Evolutionary conservation across 2,329 filamentous ascomycete species (phyloP), one percentile per base, ranked within the genome.

Genomic region (Aspergillus ochraceus): DNA sequence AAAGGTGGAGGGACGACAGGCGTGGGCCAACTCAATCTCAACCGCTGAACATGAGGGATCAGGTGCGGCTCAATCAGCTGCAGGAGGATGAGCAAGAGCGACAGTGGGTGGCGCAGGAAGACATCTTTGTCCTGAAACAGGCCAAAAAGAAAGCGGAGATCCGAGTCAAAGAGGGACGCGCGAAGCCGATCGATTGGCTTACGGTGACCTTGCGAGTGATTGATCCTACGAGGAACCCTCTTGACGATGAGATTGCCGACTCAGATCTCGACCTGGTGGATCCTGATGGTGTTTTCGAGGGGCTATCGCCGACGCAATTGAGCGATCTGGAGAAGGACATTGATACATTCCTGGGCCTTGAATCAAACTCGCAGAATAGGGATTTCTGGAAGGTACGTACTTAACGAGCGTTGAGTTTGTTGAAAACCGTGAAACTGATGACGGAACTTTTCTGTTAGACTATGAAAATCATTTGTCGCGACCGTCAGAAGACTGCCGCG

Each of bases 91-190:
- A 93, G 71, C 89, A 92, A 71, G 90, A 88, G 65, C 83, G 88
- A 26, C 85, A 89, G 71, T 99, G 95, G 83, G 91, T 98, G 20
- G 91, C 94, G 55, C 91, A 96, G 69, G 95, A 99, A 76, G 95
- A 99, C 79, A 88, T 90, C 65, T 99, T 99, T 71, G 95, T 98
- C 58, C 81, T 99, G 71, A 93, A 92, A 77, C 95, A 99, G 78
- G 90, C 94, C 51, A 99, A 98, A 83, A 98, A 96, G 81, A 98
- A 97, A 81, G 94, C 95, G 47, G 91, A 93, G 65, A 96, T 99
- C 67, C 89, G 95, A 46, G 92, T 98, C 50, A 91, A 92, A 68
- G 93, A 96, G 76, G 90, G 90, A 11, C 87, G 96, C 66, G 93
- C 94, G 58, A 93, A 92, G 72, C 90, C 94, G 10, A 94, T 98